A percentile compares a stretch with the other conserved stretches of the same genome.
phyloP scores from a whole-genome alignment of 768 basidiomycete genomes.

The Mycena leptocephala region DNA sequence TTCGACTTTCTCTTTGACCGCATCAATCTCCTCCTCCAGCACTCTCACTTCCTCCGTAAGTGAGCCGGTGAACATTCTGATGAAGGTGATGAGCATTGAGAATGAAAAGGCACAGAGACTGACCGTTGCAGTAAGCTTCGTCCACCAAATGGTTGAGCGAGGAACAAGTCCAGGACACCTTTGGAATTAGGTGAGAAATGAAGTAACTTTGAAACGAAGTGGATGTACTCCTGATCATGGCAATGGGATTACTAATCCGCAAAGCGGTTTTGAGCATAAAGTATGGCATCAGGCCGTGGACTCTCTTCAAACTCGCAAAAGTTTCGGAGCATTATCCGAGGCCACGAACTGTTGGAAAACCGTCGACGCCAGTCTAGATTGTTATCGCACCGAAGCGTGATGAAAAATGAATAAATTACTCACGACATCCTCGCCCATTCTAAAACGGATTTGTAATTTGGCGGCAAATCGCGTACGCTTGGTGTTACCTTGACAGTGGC shows the following conservation, averaged over 20 bases:
- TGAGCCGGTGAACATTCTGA: constrained; percentile 96
- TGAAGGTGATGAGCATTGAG: not conserved
- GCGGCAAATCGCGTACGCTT: constrained; percentile 82
- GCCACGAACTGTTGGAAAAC: constrained; percentile 97
- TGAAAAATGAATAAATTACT: constrained; percentile 49
- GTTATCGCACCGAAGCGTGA: constrained; percentile 2
- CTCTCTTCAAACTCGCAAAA: constrained; percentile 89
- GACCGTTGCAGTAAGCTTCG: constrained; percentile 92
- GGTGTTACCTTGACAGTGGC: constrained; percentile 88
- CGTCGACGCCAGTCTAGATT: constrained; percentile 89
- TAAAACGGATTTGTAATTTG: constrained; percentile 89
- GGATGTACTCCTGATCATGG: constrained; percentile 90
- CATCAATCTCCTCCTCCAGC: constrained; percentile 89
- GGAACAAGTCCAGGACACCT: constrained; percentile 93
- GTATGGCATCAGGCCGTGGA: constrained; percentile 98
- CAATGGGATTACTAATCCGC: constrained; percentile 94
- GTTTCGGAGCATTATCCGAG: constrained; percentile 94
- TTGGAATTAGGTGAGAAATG: constrained; percentile 26
- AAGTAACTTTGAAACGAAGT: not conserved
- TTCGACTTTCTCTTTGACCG: constrained; percentile 91
- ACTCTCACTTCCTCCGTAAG: constrained; percentile 91
- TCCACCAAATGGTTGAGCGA: constrained; percentile 97
- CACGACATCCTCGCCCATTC: constrained; percentile 99
- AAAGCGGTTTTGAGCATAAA: constrained; percentile 95
- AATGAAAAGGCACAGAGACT: constrained; percentile 21